A percentile compares a stretch with the other conserved stretches of the same genome.
phyloP scores from a whole-genome alignment of 495 filamentous ascomycete species.

The Penicillium lividum region DNA sequence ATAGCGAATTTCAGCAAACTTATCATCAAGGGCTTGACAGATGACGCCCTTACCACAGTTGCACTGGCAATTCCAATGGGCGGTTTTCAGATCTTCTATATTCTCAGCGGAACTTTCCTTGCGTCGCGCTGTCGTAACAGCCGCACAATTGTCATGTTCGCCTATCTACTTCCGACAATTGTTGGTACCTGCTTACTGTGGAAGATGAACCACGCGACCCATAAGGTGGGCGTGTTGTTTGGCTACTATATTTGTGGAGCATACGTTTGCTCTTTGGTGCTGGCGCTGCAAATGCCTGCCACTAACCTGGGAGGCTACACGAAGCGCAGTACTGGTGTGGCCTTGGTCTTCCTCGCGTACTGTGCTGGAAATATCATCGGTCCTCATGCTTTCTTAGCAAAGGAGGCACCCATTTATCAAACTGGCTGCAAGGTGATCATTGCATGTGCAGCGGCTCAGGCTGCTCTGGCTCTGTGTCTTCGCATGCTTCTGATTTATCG shows the following conservation, averaged over 20 bases:
- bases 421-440: constrained; percentile 38
- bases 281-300: constrained; percentile 43
- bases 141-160: constrained; percentile 39
- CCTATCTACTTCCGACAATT: constrained; percentile 38
- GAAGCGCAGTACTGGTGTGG: constrained; percentile 41
- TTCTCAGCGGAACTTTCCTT: constrained; percentile 36
- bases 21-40: constrained; percentile 39
- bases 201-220: constrained; percentile 32
- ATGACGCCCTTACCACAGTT: constrained; percentile 31
- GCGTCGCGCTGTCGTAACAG: constrained; percentile 33
- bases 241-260: constrained; percentile 43
- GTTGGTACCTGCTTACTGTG: constrained; percentile 38
- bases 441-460: constrained; percentile 25
- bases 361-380: constrained; percentile 39
- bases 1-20: constrained; percentile 42
- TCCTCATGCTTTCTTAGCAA: constrained; percentile 37
- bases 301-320: constrained; percentile 45
- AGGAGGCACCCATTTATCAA: constrained; percentile 36
- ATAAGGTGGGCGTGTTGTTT: constrained; percentile 38
- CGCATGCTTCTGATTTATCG: constrained; percentile 17
- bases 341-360: constrained; percentile 43
- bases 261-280: constrained; percentile 41
- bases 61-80: constrained; percentile 42
- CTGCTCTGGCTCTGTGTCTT: constrained; percentile 17
- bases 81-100: constrained; percentile 40